phyloP scores from a whole-genome alignment of 345 rosid genomes.

The Eucalyptus grandis region DNA sequence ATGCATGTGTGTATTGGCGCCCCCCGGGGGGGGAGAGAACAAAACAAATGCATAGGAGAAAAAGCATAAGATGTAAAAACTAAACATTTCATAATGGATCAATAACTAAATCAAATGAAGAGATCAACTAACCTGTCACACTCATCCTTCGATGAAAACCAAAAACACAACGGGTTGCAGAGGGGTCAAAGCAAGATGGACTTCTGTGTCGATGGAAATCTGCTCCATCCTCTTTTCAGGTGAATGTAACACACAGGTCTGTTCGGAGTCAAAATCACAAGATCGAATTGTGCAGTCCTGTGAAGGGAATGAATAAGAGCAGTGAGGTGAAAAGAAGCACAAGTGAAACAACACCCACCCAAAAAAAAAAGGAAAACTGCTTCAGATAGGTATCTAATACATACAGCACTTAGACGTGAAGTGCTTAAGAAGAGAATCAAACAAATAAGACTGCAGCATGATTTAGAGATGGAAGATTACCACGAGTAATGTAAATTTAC shows the following conservation, averaged over 20 bases:
- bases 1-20: neutral
- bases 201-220: constrained; percentile 69
- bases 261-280: constrained; percentile 90
- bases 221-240: constrained; percentile 83
- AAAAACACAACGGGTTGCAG: constrained; percentile 89
- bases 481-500: neutral
- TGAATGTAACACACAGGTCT: constrained; percentile 89
- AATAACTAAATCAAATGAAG: neutral
- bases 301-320: neutral
- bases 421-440: neutral
- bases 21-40: neutral
- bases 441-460: neutral
- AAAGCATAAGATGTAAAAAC: neutral
- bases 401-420: neutral
- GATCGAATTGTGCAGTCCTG: constrained; percentile 96
- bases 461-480: neutral
- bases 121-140: constrained; percentile 65
- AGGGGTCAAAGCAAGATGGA: constrained; percentile 94
- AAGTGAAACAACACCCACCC: neutral
- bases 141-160: constrained; percentile 92
- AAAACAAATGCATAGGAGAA: neutral
- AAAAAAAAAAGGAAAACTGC: neutral
- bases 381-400: neutral
- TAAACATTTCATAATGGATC: neutral
- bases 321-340: neutral